phyloP scores from a whole-genome alignment of 768 basidiomycete genomes.

The Suillus brevipes region DNA sequence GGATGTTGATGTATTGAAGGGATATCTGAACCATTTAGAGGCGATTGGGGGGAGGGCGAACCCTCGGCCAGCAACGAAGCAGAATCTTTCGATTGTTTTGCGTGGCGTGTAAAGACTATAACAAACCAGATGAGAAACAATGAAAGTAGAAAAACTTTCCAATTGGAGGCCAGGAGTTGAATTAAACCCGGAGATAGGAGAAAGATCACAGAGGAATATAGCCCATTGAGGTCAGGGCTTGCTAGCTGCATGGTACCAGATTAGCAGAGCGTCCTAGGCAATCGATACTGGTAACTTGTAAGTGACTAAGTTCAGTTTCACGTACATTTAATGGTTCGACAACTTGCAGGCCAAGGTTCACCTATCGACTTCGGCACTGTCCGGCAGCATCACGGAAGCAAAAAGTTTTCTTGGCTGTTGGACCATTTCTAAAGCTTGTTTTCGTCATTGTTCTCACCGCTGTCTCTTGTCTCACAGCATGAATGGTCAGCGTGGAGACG shows the following conservation, averaged over 20 bases:
- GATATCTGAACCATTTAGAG: conserved; percentile 13
- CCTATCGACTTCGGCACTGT: background rate
- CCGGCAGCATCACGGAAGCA: background rate
- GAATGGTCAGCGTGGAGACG: conserved; percentile 59
- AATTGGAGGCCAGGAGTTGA: background rate
- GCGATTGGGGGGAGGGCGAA: background rate
- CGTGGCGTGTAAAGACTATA: background rate
- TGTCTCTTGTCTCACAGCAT: conserved; percentile 16
- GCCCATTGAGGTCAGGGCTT: background rate
- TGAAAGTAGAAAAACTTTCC: conserved; percentile 4
- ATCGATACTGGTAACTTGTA: background rate
- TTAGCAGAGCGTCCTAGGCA: background rate
- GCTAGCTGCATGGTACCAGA: background rate
- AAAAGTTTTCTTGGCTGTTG: background rate
- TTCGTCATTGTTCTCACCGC: conserved; percentile 13
- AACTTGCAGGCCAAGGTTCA: too few relatives aligned
- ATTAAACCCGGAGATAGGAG: background rate
- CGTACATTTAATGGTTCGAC: background rate
- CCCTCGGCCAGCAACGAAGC: background rate
- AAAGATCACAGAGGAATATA: background rate
- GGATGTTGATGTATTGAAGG: conserved; percentile 20
- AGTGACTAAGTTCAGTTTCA: background rate
- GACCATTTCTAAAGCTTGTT: conserved; percentile 2
- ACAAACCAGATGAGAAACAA: conserved; percentile 12
- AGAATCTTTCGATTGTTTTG: conserved; percentile 1